Conservation (phyloP, 2,329 filamentous ascomycete genomes). For the Xylaria arbuscula region DNA sequence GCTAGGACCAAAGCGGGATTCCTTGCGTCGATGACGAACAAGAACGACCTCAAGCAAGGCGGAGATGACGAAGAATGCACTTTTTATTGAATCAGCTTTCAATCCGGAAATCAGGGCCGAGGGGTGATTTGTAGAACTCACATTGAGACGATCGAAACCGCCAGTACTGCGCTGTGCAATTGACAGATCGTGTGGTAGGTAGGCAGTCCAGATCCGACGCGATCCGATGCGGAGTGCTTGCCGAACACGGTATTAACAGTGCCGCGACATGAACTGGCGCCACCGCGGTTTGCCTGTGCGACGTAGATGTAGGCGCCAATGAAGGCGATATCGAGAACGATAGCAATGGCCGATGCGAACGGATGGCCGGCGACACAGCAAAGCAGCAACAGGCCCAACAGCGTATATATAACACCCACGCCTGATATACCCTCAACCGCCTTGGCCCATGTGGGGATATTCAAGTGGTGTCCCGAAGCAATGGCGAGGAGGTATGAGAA, state of each 20-base stretch:
- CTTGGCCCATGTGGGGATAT: constrained; percentile 72
- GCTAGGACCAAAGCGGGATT: constrained; percentile 55
- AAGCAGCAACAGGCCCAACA: constrained; percentile 77
- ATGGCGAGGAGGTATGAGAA: constrained; percentile 87
- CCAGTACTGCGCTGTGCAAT: constrained; percentile 80
- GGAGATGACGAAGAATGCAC: constrained; percentile 79
- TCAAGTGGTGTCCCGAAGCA: constrained; percentile 71
- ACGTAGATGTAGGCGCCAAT: constrained; percentile 83
- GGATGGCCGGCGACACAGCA: constrained; percentile 81
- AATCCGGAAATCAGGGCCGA: neutral
- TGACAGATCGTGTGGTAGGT: constrained; percentile 70
- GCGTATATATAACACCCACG: constrained; percentile 77
- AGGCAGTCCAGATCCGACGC: constrained; percentile 61
- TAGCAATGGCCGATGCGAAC: constrained; percentile 77
- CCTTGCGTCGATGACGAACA: constrained; percentile 73
- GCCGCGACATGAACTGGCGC: constrained; percentile 71
- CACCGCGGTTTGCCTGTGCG: constrained; percentile 77
- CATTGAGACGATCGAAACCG: constrained; percentile 81
- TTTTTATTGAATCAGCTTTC: constrained; percentile 48
- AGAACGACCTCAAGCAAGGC: constrained; percentile 75
- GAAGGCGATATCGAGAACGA: constrained; percentile 82
- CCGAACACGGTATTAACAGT: constrained; percentile 76
- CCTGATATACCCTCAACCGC: constrained; percentile 85
- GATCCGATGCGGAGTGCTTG: constrained; percentile 63
- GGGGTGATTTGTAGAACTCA: constrained; percentile 54